Evolutionary conservation across 495 filamentous ascomycete genomes (phyloP).

Genomic region (Lophiotrema nucula): DNA sequence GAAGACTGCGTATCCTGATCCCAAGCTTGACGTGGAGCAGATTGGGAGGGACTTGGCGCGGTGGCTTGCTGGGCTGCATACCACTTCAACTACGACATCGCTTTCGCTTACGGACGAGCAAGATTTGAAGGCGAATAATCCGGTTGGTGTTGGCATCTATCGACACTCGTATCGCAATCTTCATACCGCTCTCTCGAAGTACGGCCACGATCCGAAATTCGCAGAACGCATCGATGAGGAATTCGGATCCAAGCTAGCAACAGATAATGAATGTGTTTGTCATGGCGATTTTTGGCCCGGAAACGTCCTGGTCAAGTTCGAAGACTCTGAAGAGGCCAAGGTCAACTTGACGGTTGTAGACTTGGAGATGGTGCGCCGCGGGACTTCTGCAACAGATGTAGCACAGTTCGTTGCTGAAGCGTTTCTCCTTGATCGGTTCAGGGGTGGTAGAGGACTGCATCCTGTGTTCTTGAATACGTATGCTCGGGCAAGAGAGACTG

Average conservation of each 20-base stretch:
- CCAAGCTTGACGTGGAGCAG: conserved; percentile 24
- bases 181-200: conserved; percentile 25
- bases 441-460: conserved; percentile 37
- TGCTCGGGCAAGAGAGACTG: conserved; percentile 8
- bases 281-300: conserved; percentile 46
- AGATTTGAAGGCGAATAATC: conserved; percentile 34
- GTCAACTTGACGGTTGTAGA: conserved; percentile 39
- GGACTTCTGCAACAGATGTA: conserved; percentile 41
- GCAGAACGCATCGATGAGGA: conserved; percentile 30
- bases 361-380: conserved; percentile 43
- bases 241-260: conserved; percentile 35
- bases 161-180: conserved; percentile 36
- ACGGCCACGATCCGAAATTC: conserved; percentile 32
- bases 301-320: conserved; percentile 28
- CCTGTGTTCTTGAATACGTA: conserved; percentile 38
- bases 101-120: conserved; percentile 6
- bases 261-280: conserved; percentile 40
- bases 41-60: conserved; percentile 29
- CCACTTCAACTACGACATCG: not conserved
- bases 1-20: conserved; percentile 39
- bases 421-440: conserved; percentile 41
- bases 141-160: conserved; percentile 34
- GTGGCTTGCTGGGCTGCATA: conserved; percentile 36
- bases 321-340: not conserved
- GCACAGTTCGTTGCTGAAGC: conserved; percentile 45